A percentile compares a stretch with the other conserved stretches of the same genome.
Conservation (phyloP, 306 rosid genomes). For the Pyrus betulifolia region DNA sequence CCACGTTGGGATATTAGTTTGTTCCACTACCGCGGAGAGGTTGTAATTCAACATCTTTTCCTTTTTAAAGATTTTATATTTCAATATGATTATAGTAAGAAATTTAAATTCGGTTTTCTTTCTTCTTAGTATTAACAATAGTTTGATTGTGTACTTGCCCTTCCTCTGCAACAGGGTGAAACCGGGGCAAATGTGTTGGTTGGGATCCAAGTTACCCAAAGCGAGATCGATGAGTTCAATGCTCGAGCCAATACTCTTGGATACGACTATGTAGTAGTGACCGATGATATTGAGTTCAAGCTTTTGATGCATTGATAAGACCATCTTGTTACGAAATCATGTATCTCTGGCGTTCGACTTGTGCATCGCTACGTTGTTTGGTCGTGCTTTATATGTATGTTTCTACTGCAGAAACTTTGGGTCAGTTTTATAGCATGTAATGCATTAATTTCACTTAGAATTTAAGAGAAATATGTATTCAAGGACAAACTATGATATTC, state of each 20-base stretch:
- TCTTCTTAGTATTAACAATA: neutral
- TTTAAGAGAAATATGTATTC: neutral
- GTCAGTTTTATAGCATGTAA: neutral
- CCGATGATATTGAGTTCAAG: constrained; percentile 41
- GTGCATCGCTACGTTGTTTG: neutral
- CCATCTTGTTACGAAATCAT: neutral
- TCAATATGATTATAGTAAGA: neutral
- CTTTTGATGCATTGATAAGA: constrained; percentile 60
- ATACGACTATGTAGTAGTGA: constrained; percentile 65
- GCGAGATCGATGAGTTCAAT: constrained; percentile 61
- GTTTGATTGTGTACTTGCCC: neutral
- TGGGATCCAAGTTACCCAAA: constrained; percentile 59
- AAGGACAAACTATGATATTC: neutral
- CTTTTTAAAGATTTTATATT: neutral
- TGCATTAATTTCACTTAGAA: neutral
- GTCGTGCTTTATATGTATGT: neutral
- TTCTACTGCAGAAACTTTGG: too few species aligned
- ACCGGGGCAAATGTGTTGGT: constrained; percentile 79
- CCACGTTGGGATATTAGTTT: constrained; percentile 92
- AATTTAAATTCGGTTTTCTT: neutral
- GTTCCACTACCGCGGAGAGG: constrained; percentile 85
- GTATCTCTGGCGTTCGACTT: neutral
- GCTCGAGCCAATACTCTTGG: constrained; percentile 44
- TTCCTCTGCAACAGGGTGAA: constrained; percentile 55
- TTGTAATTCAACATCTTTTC: constrained; percentile 14